A percentile compares a stretch with the other conserved stretches of the same genome.
Evolutionary conservation across 2,329 filamentous ascomycete genomes (phyloP).

Genomic region (Fusarium sp.): DNA sequence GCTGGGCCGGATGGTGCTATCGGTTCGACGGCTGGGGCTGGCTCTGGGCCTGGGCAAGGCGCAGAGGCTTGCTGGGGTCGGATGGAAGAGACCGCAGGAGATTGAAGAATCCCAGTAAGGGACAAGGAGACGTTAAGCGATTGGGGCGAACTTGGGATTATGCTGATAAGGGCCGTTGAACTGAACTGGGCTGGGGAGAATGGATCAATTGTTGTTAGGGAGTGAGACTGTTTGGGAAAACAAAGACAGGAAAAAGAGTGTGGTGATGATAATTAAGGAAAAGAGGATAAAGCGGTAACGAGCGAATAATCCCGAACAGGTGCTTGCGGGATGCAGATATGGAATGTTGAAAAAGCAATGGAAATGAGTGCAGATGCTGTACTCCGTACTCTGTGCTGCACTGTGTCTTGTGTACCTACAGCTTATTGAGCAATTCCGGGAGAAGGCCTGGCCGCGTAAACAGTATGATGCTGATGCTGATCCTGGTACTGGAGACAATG

Average conservation of each 20-base stretch:
- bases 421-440: constrained; percentile 11
- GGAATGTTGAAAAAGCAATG: constrained; percentile 36
- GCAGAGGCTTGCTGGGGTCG: constrained; percentile 32
- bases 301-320: constrained; percentile 32
- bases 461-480: not conserved
- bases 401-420: constrained; percentile 27
- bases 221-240: constrained; percentile 19
- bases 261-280: constrained; percentile 6
- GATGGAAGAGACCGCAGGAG: constrained; percentile 20
- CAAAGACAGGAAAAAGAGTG: constrained; percentile 3
- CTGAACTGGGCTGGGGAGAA: constrained; percentile 12
- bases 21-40: not conserved
- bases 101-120: constrained; percentile 44
- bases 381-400: no score
- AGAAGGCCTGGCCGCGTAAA: constrained; percentile 6
- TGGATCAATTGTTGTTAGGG: constrained; percentile 26
- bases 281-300: constrained; percentile 18
- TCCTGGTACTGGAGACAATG: constrained; percentile 17
- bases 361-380: constrained; percentile 4
- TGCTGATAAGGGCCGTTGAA: constrained; percentile 42
- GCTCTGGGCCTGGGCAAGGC: not conserved
- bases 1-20: not conserved
- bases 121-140: constrained; percentile 44
- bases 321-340: constrained; percentile 31
- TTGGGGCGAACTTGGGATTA: constrained; percentile 23